Evolutionary conservation across 345 rosid species (phyloP).

Genomic region (Aethionema arabicum): DNA sequence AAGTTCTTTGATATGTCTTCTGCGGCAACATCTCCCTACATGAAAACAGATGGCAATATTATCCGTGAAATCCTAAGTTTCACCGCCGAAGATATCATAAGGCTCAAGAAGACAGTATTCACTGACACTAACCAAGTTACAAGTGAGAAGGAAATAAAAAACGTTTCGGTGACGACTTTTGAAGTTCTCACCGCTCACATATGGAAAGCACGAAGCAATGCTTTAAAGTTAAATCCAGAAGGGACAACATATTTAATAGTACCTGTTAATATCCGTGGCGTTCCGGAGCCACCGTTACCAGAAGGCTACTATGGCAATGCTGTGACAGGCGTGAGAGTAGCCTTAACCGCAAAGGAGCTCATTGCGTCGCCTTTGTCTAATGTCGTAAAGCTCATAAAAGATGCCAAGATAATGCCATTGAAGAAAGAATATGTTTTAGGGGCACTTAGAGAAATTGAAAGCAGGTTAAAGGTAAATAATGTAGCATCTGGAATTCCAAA

Average conservation of each 20-base stretch:
- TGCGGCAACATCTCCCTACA: slow-evolving; percentile 27
- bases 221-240: slow-evolving; percentile 39
- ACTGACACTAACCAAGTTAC: slow-evolving; percentile 18
- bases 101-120: slow-evolving; percentile 34
- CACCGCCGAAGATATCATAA: slow-evolving; percentile 25
- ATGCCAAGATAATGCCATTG: slow-evolving; percentile 30
- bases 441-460: slow-evolving; percentile 28
- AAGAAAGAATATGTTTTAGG: slow-evolving; percentile 16
- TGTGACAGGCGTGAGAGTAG: slow-evolving; percentile 14
- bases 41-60: slow-evolving; percentile 29
- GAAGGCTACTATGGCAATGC: slow-evolving; percentile 53
- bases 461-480: slow-evolving; percentile 9
- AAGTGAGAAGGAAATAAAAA: not conserved
- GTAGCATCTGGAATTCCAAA: slow-evolving; percentile 6
- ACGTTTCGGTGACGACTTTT: slow-evolving; percentile 33
- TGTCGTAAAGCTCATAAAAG: slow-evolving; percentile 38
- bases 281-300: slow-evolving; percentile 40
- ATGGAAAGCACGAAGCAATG: slow-evolving; percentile 46
- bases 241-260: slow-evolving; percentile 21
- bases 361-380: slow-evolving; percentile 28
- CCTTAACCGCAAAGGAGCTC: slow-evolving; percentile 35
- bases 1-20: not conserved
- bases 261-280: slow-evolving; percentile 30
- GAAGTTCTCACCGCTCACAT: slow-evolving; percentile 45
- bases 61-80: slow-evolving; percentile 35